Conservation (phyloP, 2,329 filamentous ascomycete species). For the Aspergillus arachidicola region DNA sequence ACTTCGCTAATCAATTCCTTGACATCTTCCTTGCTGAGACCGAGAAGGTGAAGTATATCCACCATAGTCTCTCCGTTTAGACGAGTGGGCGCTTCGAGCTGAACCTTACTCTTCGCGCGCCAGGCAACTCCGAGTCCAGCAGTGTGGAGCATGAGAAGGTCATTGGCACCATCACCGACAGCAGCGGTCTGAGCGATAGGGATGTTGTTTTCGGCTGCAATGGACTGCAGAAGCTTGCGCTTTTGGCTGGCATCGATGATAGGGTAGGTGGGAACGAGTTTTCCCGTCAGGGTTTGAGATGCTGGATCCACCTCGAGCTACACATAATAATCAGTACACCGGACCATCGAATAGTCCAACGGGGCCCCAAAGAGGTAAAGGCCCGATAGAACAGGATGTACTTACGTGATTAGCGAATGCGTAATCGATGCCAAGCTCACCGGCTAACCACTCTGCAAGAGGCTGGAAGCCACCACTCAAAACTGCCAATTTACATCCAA, state of each 20-base stretch:
- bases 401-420: slow-evolving; percentile 81
- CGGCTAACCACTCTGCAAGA: slow-evolving; percentile 82
- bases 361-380: background rate
- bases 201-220: slow-evolving; percentile 59
- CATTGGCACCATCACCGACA: slow-evolving; percentile 67
- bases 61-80: slow-evolving; percentile 61
- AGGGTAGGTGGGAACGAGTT: slow-evolving; percentile 54
- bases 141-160: slow-evolving; percentile 65
- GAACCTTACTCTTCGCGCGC: slow-evolving; percentile 66
- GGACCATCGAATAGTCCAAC: background rate
- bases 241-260: slow-evolving; percentile 65
- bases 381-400: background rate
- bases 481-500: slow-evolving; percentile 87
- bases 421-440: slow-evolving; percentile 80
- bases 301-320: slow-evolving; percentile 53
- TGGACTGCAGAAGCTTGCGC: slow-evolving; percentile 54
- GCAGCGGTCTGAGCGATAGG: slow-evolving; percentile 58
- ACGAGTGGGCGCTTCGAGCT: slow-evolving; percentile 61
- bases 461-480: slow-evolving; percentile 91
- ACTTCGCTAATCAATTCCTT: slow-evolving; percentile 41
- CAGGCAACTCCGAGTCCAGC: slow-evolving; percentile 66
- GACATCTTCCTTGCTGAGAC: slow-evolving; percentile 54
- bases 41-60: slow-evolving; percentile 62
- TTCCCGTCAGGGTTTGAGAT: slow-evolving; percentile 57
- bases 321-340: slow-evolving; percentile 9